Base-by-base conservation (phyloP, 164 flowering plant species). In the Aristolochia californica region DNA sequence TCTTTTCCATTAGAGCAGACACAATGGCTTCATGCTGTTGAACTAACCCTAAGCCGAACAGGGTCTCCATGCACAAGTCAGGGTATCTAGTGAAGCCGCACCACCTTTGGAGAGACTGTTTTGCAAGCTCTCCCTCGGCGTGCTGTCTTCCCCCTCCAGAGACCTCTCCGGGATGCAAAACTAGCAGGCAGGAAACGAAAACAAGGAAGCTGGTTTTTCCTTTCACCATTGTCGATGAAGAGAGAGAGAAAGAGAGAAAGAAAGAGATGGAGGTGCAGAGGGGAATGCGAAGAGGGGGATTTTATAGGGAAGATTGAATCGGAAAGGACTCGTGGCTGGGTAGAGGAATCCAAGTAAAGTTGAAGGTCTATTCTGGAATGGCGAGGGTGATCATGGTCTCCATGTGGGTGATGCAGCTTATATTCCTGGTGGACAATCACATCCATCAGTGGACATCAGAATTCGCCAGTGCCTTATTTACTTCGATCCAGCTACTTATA, bases 71-170 rank as follows among this genome's bases (percentile, higher is more conserved):
- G 52, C 82, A 78, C 1, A 74, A 68, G 20, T 13, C 18, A 20
- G 82, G 80, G 56, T 72, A 77, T 28, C 59, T 66, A 17, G 84
- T 67, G 4, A 67, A 66, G 55, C 65, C 45, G 62, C 83, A 77
- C 59, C 68, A 24, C 20, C 53, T 55, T 23, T 58, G 48, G 27
- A 62, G 40, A 43, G 30, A 38, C 49, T 14, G 20, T 27, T 30
- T 55, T 14, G 17, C 10, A n/a, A 7, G 20, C 21, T 17, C 20
- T 45, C 21, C 43, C n/a, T 53, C 13, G 56, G 24, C 26, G 17
- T 26, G 16, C 24, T 24, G 30, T 25, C 14, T 17, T 22, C 56
- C 56, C 21, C 53, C 53, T 49, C 23, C 13, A 13, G 27, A 21
- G 12, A 23, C 25, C 14, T 26, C 34, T 7, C 40, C 40, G 7